A percentile compares a stretch with the other conserved stretches of the same genome.
Evolutionary conservation across 805 yeast genomes (phyloP).

Genomic region (Metschnikowia gruessii): DNA sequence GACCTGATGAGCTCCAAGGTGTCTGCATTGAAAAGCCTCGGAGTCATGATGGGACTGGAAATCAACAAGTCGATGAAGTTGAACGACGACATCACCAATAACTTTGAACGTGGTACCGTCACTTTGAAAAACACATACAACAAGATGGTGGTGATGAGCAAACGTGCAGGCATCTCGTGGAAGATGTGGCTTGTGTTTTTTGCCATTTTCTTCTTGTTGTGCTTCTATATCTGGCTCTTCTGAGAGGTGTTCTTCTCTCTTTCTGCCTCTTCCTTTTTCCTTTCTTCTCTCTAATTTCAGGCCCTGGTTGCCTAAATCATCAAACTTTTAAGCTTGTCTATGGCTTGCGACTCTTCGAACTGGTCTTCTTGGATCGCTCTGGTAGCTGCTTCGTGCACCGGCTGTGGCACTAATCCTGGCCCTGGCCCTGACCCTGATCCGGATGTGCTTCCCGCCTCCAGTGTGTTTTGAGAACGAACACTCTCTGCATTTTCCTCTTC

Average conservation of each 20-base stretch:
- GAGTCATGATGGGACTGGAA: constrained; percentile 43
- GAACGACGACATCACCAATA: constrained; percentile 41
- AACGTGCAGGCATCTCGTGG: constrained; percentile 46
- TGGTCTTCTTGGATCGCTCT: background rate
- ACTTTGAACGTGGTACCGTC: constrained; percentile 39
- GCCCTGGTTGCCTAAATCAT: background rate
- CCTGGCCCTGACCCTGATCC: no score
- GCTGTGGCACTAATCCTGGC: no score
- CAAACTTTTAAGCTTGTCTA: constrained; percentile 9
- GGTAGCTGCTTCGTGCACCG: background rate
- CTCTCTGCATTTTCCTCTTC: background rate
- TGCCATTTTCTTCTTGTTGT: constrained; percentile 34
- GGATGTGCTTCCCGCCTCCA: no score
- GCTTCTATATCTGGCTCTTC: constrained; percentile 42
- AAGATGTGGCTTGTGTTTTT: constrained; percentile 44
- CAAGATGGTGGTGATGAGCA: constrained; percentile 44
- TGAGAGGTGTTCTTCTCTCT: background rate
- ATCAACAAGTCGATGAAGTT: constrained; percentile 40
- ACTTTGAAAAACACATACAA: constrained; percentile 43
- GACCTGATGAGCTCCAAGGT: constrained; percentile 42
- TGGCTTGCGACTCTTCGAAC: constrained; percentile 4
- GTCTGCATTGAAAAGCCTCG: constrained; percentile 39
- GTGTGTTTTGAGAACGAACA: background rate
- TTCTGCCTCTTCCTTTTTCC: background rate
- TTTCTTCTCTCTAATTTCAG: background rate